Evolutionary conservation across 805 yeast species (phyloP).

Genomic region (Jamesozyma piceae): DNA sequence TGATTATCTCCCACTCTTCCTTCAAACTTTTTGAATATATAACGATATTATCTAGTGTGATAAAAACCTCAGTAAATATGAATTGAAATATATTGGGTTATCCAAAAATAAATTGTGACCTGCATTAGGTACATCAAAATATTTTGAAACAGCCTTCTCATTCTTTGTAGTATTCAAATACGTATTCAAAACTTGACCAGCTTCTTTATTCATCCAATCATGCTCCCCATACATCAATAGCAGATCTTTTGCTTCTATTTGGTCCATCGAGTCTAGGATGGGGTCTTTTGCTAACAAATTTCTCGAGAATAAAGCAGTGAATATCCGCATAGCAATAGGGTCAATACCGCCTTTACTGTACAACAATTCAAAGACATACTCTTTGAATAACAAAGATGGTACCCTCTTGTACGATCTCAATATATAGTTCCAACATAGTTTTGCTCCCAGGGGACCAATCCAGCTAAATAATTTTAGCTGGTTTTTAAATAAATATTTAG

Average conservation of each 20-base stretch:
- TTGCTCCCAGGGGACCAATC: conserved; percentile 36
- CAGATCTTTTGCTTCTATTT: conserved; percentile 30
- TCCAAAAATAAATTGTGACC: conserved; percentile 77
- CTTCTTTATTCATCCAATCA: conserved; percentile 63
- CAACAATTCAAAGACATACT: conserved; percentile 18
- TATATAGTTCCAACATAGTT: conserved; percentile 29
- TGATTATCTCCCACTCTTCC: too few species aligned
- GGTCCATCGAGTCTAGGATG: conserved; percentile 44
- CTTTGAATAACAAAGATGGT: conserved; percentile 20
- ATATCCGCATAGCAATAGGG: conserved; percentile 16
- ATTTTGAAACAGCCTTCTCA: conserved; percentile 5
- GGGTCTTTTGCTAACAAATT: conserved; percentile 52
- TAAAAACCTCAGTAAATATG: neutral
- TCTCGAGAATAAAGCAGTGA: conserved; percentile 25
- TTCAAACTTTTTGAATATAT: too few species aligned
- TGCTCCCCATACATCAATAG: conserved; percentile 51
- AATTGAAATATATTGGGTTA: conserved; percentile 46
- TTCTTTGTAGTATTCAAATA: conserved; percentile 7
- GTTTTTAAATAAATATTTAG: conserved; percentile 25
- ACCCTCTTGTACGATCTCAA: conserved; percentile 24
- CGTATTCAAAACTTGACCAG: conserved; percentile 33
- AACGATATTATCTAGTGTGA: neutral
- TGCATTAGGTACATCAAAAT: conserved; percentile 33
- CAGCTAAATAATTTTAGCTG: conserved; percentile 42
- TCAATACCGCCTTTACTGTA: conserved; percentile 7